These are phyloP conservation scores for Cyclotella cryptica DNA, from an alignment of 108 stramenopile genomes.

Conservation along the genomic window DNA sequence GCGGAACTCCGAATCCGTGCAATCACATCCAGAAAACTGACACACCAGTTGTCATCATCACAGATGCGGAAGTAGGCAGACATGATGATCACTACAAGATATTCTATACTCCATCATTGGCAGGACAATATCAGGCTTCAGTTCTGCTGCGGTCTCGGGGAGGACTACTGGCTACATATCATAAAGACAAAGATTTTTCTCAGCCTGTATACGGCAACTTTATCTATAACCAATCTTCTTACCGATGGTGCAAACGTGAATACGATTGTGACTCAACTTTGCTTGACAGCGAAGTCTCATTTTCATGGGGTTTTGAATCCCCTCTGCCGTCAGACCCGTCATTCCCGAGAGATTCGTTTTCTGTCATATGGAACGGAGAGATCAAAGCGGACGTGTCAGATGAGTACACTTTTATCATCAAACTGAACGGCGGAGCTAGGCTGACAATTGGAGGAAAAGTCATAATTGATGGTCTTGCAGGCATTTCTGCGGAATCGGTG, in stretches of 20 bases:
- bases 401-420: conserved; percentile 51
- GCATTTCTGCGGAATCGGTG: conserved; percentile 11
- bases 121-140: conserved; percentile 64
- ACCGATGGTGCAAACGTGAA: conserved; percentile 55
- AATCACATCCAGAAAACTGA: conserved; percentile 19
- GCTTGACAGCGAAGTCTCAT: conserved; percentile 60
- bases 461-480: conserved; percentile 53
- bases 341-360: conserved; percentile 82
- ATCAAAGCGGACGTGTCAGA: conserved; percentile 51
- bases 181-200: conserved; percentile 63
- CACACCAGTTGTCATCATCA: conserved; percentile 13
- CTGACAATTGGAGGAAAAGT: conserved; percentile 53
- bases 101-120: conserved; percentile 61
- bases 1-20: conserved; percentile 48
- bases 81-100: conserved; percentile 68
- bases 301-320: conserved; percentile 67
- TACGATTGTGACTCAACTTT: conserved; percentile 68
- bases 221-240: conserved; percentile 42
- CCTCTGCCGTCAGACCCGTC: conserved; percentile 52
- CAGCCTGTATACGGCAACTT: conserved; percentile 67
- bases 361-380: conserved; percentile 69
- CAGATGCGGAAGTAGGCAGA: conserved; percentile 40
- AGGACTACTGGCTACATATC: conserved; percentile 81
- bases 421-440: conserved; percentile 46
- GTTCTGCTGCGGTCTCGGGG: conserved; percentile 61